Conservation (phyloP, 805 yeast genomes). For the Deakozyma indianensis region DNA sequence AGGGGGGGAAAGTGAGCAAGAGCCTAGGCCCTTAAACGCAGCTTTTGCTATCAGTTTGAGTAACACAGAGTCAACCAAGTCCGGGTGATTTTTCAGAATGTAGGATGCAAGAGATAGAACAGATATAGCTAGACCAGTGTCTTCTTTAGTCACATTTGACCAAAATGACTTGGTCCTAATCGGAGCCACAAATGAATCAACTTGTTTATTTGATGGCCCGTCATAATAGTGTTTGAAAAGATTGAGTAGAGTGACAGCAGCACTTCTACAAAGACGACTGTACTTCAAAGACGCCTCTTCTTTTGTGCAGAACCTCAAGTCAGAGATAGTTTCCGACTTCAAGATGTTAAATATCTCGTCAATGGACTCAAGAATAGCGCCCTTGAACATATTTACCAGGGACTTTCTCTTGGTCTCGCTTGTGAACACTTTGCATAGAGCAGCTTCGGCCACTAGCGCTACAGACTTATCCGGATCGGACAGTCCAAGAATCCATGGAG, state of each 20-base stretch:
- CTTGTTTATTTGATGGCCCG: not conserved
- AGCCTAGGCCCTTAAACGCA: not conserved
- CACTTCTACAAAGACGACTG: not conserved
- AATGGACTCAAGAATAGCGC: not conserved
- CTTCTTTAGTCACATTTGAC: not conserved
- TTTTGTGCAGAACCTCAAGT: not conserved
- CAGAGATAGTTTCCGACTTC: not conserved
- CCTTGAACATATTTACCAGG: not conserved
- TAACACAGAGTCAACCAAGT: not conserved
- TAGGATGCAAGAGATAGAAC: not conserved
- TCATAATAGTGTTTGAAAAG: not conserved
- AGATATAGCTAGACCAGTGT: not conserved
- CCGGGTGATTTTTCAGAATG: not conserved
- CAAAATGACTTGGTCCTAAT: not conserved
- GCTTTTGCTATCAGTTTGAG: not conserved
- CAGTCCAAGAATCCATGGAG: conserved; percentile 57
- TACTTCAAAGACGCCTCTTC: not conserved
- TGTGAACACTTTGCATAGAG: conserved; percentile 38
- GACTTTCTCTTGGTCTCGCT: not conserved
- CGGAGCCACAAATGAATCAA: not conserved
- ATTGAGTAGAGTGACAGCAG: not conserved
- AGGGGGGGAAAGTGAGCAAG: not conserved
- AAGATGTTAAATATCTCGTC: not conserved
- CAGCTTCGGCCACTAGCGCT: conserved; percentile 31
- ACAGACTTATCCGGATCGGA: conserved; percentile 60